Base-by-base conservation (phyloP, 177 flowering plant species). In the Viscum album region DNA sequence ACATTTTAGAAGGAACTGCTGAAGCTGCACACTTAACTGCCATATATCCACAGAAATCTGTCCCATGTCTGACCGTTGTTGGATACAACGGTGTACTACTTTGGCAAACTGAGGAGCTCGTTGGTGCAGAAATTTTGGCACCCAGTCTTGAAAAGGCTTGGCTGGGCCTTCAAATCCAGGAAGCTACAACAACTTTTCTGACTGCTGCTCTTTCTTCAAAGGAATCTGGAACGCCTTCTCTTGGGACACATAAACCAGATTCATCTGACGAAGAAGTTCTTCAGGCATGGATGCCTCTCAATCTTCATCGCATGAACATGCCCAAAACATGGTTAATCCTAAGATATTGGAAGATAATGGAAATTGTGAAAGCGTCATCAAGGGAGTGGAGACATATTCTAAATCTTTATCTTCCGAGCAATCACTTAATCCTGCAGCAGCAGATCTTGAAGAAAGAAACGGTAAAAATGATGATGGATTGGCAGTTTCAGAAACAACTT, bases 161-260 rank as follows among this genome's bases (percentile, higher is more conserved):
- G 84, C 64, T 78, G 68, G 81, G 85, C 74, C 88, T 91, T 75
- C 96, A 88, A 75, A 71, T 85, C 64, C 90, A 86, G 93, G 97
- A 86, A 79, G 82, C 89, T 33, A 79, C 92, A 62, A 89, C 88
- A 33, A 75, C 85, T 41, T 73, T 84, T 63, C 77, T 88, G 35
- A 77, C 83, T 65, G 89, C 89, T 0, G 89, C 94, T 71, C 86
- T 91, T 76, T 84, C 88, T 68, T 81, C 89, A 35, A 78, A 77
- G 60, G 77, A 77, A 56, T 62, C 82, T 72, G 84, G 76, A 67
- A 32, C 76, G 68, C 69, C 74, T 35, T 13, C 76, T 69, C 68
- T 85, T 76, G 78, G 66, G 37, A 68, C 75, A 73, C 30, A 26
- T 54, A 26, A 54, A 17, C 60, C 15, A n/a, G 60, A 30, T 28